Percentiles rank a stretch among this genome's conserved stretches.
Evolutionary conservation across 1,139 yeast species (phyloP).

Genomic region (Nakaseomyces bracarensis): DNA sequence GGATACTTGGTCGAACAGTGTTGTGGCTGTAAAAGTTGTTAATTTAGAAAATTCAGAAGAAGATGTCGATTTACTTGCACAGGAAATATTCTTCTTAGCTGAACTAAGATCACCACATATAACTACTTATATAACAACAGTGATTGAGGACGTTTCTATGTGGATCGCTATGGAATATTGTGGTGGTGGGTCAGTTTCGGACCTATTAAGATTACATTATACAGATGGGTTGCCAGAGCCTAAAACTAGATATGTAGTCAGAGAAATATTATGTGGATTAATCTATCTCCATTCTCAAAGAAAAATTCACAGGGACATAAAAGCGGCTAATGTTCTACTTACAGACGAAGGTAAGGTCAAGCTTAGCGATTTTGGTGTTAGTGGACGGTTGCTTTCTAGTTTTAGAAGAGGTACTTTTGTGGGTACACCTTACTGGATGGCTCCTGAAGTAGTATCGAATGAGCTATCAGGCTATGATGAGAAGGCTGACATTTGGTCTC

Average conservation of each 20-base stretch:
- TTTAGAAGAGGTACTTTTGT: slow-evolving; percentile 63
- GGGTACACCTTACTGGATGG: slow-evolving; percentile 94
- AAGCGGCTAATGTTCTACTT: slow-evolving; percentile 71
- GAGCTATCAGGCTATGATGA: slow-evolving; percentile 53
- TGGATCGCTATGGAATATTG: slow-evolving; percentile 92
- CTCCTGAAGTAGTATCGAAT: slow-evolving; percentile 63
- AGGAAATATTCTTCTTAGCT: slow-evolving; percentile 68
- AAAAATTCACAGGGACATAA: slow-evolving; percentile 78
- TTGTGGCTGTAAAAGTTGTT: slow-evolving; percentile 71
- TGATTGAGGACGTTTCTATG: slow-evolving; percentile 54
- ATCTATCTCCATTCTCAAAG: slow-evolving; percentile 62
- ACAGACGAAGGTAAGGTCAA: slow-evolving; percentile 57
- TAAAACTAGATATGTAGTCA: slow-evolving; percentile 48
- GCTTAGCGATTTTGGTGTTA: slow-evolving; percentile 81
- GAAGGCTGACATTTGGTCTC: slow-evolving; percentile 83
- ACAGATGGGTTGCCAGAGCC: slow-evolving; percentile 49
- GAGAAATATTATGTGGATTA: slow-evolving; percentile 56
- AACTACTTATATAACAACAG: slow-evolving; percentile 58
- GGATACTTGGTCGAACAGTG: slow-evolving; percentile 16
- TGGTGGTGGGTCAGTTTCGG: slow-evolving; percentile 86
- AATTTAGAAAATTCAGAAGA: slow-evolving; percentile 69
- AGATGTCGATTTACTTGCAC: slow-evolving; percentile 58
- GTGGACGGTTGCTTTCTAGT: slow-evolving; percentile 66
- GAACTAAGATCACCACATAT: slow-evolving; percentile 56
- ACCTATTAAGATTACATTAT: slow-evolving; percentile 43